These are phyloP conservation scores for Trichoderma orchidacearum DNA, from an alignment of 495 filamentous ascomycete genomes.

Conservation along the genomic window DNA sequence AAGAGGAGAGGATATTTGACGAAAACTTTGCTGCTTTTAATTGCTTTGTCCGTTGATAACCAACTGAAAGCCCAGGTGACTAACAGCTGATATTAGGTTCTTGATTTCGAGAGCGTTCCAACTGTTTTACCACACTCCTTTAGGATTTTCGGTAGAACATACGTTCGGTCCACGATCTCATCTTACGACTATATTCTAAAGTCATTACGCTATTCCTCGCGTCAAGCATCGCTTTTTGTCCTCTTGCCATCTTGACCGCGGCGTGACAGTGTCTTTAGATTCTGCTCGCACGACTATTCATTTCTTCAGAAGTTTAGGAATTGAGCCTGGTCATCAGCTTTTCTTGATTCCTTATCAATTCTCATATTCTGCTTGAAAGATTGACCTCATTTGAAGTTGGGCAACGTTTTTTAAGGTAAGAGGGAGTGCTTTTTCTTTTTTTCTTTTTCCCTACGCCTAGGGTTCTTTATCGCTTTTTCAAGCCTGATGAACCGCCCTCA, in stretches of 20 bases:
- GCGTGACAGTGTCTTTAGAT: neutral
- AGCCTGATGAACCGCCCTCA: too few species aligned
- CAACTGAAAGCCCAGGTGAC: too few species aligned
- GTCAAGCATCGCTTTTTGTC: neutral
- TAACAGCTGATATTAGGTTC: neutral
- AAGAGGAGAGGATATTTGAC: too few species aligned
- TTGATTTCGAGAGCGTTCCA: conserved; percentile 1
- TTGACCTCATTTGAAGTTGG: too few species aligned
- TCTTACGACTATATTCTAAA: neutral
- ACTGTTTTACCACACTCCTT: conserved; percentile 1
- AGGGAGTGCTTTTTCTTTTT: too few species aligned
- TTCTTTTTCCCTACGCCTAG: too few species aligned
- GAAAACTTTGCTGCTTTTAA: too few species aligned
- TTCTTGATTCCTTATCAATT: neutral
- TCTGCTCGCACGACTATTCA: neutral
- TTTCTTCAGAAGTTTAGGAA: neutral
- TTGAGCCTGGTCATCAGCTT: neutral
- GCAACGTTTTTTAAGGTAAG: too few species aligned
- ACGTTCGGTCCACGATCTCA: neutral
- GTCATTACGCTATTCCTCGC: neutral
- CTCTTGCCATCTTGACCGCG: neutral
- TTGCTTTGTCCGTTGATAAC: too few species aligned
- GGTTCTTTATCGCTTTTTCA: too few species aligned
- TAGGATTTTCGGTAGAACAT: neutral
- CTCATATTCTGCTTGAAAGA: too few species aligned